A percentile compares a stretch with the other conserved stretches of the same genome.
phyloP scores from a whole-genome alignment of 768 basidiomycete genomes.

The Thelephora aurantiotincta region DNA sequence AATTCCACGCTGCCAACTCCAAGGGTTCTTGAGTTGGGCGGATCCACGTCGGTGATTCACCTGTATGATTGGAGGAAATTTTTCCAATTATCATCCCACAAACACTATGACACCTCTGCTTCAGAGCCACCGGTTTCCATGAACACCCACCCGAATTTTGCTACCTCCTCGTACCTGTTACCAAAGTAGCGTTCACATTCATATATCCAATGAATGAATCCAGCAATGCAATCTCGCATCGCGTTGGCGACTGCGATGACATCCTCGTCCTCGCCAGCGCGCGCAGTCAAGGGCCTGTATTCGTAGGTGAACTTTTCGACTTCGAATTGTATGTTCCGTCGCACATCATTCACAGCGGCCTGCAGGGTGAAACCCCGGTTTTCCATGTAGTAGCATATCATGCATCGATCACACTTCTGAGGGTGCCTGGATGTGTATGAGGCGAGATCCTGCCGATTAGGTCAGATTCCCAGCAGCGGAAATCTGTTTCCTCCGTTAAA shows the following conservation, averaged over 20 bases:
- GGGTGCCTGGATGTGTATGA: slow-evolving; percentile 36
- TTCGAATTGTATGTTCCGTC: slow-evolving; percentile 23
- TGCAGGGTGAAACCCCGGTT: slow-evolving; percentile 31
- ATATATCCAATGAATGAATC: slow-evolving; percentile 50
- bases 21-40: too few relatives aligned
- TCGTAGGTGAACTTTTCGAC: slow-evolving; percentile 20
- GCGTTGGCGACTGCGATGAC: slow-evolving; percentile 29
- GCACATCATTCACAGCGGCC: slow-evolving; percentile 30
- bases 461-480: not conserved
- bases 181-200: slow-evolving; percentile 50
- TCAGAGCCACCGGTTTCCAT: slow-evolving; percentile 9
- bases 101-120: too few relatives aligned
- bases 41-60: too few relatives aligned
- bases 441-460: slow-evolving; percentile 35
- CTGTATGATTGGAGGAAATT: too few relatives aligned
- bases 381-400: slow-evolving; percentile 35
- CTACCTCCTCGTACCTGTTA: slow-evolving; percentile 39
- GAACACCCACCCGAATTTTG: slow-evolving; percentile 52
- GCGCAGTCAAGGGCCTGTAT: slow-evolving; percentile 6
- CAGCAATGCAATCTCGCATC: slow-evolving; percentile 40
- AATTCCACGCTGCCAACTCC: too few relatives aligned
- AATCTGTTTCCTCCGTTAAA: too few relatives aligned
- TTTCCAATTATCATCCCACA: too few relatives aligned
- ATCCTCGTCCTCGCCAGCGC: slow-evolving; percentile 12
- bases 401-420: slow-evolving; percentile 23